Evolutionary conservation across 768 basidiomycete species (phyloP).

Genomic region (Heimioporus sp.): DNA sequence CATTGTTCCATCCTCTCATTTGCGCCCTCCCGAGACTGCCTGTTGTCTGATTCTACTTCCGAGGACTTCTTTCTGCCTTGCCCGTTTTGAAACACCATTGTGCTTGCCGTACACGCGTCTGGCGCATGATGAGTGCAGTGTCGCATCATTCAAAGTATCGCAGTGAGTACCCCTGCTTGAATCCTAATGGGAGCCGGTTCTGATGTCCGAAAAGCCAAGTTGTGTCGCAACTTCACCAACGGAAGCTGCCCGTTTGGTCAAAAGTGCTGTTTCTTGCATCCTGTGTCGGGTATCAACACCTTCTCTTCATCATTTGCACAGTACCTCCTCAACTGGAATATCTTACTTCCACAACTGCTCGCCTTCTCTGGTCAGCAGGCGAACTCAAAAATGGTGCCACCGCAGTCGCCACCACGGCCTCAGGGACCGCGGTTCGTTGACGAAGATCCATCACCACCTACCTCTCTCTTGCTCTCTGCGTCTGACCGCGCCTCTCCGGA

Average conservation of each 20-base stretch:
- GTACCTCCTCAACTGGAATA: constrained; percentile 16
- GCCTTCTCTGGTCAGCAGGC: constrained; percentile 8
- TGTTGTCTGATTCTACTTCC: neutral
- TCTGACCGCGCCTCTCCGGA: constrained; percentile 19
- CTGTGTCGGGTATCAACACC: constrained; percentile 10
- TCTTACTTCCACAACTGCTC: constrained; percentile 14
- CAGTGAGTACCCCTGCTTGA: constrained; percentile 22
- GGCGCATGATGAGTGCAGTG: constrained; percentile 5
- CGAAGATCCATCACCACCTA: constrained; percentile 18
- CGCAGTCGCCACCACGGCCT: constrained; percentile 1
- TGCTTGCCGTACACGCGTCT: constrained; percentile 3
- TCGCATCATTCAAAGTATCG: constrained; percentile 28
- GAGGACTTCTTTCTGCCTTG: neutral
- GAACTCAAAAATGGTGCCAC: neutral
- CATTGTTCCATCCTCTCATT: constrained; percentile 14
- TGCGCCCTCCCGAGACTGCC: constrained; percentile 1
- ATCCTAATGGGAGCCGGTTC: neutral
- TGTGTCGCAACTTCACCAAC: constrained; percentile 35
- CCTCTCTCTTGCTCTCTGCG: constrained; percentile 22
- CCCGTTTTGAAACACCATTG: neutral
- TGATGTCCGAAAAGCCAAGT: constrained; percentile 29
- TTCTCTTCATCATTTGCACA: constrained; percentile 15
- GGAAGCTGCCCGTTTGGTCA: constrained; percentile 38
- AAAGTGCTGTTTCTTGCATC: constrained; percentile 39
- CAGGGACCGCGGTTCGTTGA: constrained; percentile 13